These are phyloP conservation scores for Candida yuanshanica DNA, from an alignment of 805 yeast species.

Conservation along the genomic window DNA sequence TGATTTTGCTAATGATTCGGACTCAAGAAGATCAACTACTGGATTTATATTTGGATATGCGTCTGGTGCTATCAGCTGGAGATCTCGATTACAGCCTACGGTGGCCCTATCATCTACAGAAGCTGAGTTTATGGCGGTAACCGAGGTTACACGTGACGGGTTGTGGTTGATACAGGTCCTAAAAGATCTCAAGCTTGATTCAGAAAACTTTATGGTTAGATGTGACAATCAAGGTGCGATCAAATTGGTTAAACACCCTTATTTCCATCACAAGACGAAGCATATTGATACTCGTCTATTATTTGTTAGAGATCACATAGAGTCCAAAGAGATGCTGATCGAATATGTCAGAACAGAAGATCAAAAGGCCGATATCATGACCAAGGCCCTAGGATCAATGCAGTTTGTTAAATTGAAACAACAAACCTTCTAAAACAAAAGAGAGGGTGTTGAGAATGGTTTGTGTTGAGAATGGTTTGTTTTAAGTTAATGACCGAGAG, in stretches of 20 bases:
- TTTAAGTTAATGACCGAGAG: too few relatives aligned
- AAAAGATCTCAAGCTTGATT: not conserved
- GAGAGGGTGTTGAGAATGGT: too few relatives aligned
- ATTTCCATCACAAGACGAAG: not conserved
- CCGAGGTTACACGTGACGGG: not conserved
- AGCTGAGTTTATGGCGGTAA: not conserved
- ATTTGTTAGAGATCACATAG: too few relatives aligned
- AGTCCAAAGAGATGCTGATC: not conserved
- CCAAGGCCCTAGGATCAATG: not conserved
- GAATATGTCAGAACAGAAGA: not conserved
- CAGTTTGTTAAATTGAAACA: not conserved
- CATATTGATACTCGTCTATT: not conserved
- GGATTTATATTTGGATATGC: not conserved
- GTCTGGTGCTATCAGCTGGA: not conserved
- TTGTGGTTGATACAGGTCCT: not conserved
- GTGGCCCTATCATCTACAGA: not conserved
- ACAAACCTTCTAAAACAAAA: not conserved
- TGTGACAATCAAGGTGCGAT: conserved; percentile 1
- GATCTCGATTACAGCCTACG: not conserved
- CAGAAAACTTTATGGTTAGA: not conserved
- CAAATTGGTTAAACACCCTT: not conserved
- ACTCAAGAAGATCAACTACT: not conserved
- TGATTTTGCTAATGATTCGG: conserved; percentile 1
- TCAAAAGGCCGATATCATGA: not conserved
- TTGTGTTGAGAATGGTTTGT: too few relatives aligned